Evolutionary conservation across 345 rosid genomes (phyloP).

Genomic region (Pseudoturritis turrita): DNA sequence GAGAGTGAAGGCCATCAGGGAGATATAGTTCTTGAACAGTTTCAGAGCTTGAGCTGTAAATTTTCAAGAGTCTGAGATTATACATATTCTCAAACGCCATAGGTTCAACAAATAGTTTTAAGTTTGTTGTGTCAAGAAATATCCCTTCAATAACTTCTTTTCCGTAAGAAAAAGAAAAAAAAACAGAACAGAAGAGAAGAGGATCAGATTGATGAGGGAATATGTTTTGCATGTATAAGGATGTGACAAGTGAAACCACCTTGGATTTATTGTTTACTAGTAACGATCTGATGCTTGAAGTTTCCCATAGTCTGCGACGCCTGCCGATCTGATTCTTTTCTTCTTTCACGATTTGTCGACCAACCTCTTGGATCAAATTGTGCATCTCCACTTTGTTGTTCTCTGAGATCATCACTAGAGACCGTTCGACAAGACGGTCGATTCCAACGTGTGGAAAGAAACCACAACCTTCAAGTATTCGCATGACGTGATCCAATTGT

Average conservation of each 20-base stretch:
- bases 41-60: background rate
- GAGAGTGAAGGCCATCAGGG: background rate
- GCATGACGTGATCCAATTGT: background rate
- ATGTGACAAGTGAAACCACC: background rate
- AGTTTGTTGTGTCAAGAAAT: background rate
- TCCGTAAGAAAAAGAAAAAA: constrained; percentile 17
- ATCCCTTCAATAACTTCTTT: constrained; percentile 26
- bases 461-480: constrained; percentile 22
- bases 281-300: background rate
- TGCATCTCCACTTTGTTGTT: constrained; percentile 13
- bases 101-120: background rate
- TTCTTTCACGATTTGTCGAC: background rate
- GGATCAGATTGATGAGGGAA: background rate
- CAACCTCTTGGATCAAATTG: constrained; percentile 19
- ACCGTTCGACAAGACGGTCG: constrained; percentile 11
- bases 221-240: too few relatives aligned
- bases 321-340: background rate
- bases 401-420: background rate
- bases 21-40: background rate
- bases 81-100: constrained; percentile 18
- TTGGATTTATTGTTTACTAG: background rate
- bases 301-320: constrained; percentile 7
- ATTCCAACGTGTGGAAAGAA: constrained; percentile 24
- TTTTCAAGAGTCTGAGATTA: constrained; percentile 9
- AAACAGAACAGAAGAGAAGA: background rate